These are phyloP conservation scores for apple (Malus domestica) DNA, from an alignment of 306 rosid genomes.

Conservation along the genomic window ASM211411v1 NC_041793.1:29461001-29461500, in stretches of 20 bases:
- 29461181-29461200: background rate
- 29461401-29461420: conserved; percentile 94
- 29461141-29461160: conserved; percentile 59
- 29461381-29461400: conserved; percentile 77
- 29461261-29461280: background rate
- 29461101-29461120: conserved; percentile 88
- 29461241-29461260: background rate
- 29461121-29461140: conserved; percentile 90
- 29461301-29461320: background rate
- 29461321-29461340: conserved; percentile 90
- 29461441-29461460: conserved; percentile 91
- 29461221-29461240: background rate
- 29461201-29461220: background rate
- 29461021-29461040: conserved; percentile 76
- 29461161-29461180: background rate
- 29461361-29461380: conserved; percentile 89
- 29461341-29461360: conserved; percentile 90
- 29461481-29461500: conserved; percentile 72
- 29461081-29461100: conserved; percentile 81
- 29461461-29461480: conserved; percentile 88
- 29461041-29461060: conserved; percentile 86
- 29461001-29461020: conserved; percentile 76
- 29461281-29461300: background rate
- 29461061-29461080: conserved; percentile 86
- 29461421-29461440: conserved; percentile 87